These are phyloP conservation scores for Erucastrum elatum DNA, from an alignment of 345 rosid species.

Conservation along the genomic window DNA sequence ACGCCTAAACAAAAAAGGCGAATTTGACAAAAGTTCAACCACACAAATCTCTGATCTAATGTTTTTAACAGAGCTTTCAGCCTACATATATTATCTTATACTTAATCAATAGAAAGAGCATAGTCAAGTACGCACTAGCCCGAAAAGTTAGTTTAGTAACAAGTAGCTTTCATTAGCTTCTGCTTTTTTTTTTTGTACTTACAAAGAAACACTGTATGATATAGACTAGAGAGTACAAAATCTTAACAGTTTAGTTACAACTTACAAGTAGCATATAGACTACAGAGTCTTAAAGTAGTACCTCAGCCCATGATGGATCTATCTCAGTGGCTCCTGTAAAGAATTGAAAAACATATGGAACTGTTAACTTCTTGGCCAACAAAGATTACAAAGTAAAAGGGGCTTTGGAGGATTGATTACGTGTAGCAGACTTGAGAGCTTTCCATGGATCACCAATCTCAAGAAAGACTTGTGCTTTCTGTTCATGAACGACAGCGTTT, in stretches of 20 bases:
- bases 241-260: too few relatives aligned
- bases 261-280: too few relatives aligned
- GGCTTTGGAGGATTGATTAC: slow-evolving; percentile 38
- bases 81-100: not conserved
- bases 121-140: not conserved
- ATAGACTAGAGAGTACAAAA: not conserved
- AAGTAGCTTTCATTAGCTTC: not conserved
- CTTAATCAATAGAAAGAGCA: not conserved
- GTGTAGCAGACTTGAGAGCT: slow-evolving; percentile 75
- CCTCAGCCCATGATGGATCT: slow-evolving; percentile 88
- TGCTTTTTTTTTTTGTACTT: not conserved
- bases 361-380: not conserved
- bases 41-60: not conserved
- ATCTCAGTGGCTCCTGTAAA: slow-evolving; percentile 75
- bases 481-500: slow-evolving; percentile 76
- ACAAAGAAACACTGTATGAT: not conserved
- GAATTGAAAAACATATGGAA: slow-evolving; percentile 9
- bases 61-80: not conserved
- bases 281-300: slow-evolving; percentile 21
- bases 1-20: slow-evolving; percentile 67
- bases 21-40: not conserved
- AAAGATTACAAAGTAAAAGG: not conserved
- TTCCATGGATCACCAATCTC: slow-evolving; percentile 87
- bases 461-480: slow-evolving; percentile 88
- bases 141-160: too few relatives aligned